Base-by-base conservation (phyloP, 2,329 filamentous ascomycete species). In the Aureobasidium uvarum region DNA sequence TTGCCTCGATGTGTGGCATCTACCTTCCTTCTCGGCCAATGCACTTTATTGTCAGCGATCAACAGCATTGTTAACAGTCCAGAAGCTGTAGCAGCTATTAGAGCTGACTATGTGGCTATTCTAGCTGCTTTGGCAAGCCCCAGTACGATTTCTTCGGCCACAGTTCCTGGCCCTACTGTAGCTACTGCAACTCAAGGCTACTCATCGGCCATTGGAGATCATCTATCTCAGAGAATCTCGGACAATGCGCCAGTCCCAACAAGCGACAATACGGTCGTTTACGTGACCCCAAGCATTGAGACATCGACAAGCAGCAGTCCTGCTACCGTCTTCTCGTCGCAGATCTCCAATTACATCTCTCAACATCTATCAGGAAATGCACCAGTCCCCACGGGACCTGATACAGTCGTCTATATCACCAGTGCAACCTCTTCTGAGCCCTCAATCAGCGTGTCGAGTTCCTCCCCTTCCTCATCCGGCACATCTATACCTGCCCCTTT, bases 51-150 rank as follows among this genome's bases (percentile, higher is more conserved):
- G 28, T 63, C 65, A 7, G 41, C 65, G 5, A 62, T 66, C 5
- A n/a, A 18, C n/a, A 16, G 23, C 10, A 56, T 64, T 25, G n/a
- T 39, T n/a, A 58, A 58, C 18, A 54, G 45, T 13, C 11, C 13
- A 33, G 65, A 59, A 38, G 65, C 65, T 23, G 41, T 63, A 14
- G 50, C 65, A 16, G 65, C 65, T 11, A 58, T 66, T 41, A 62
- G 52, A 16, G 50, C 39, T 13, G 52, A 54, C 5, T 62, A 66
- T 43, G 31, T 60, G 14, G 51, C 39, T 10, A 23, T 64, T 5
- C 7, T 65, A 23, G 51, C 52, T 16, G 45, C 45, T 33, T 45
- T 60, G 20, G 63, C 52, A 33, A 56, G 33, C 18, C 45, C 38
- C 2, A 59, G 36, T 11, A 45, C 45, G 36, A 31, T 31, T 16